Evolutionary conservation across 2,329 filamentous ascomycete genomes (phyloP).

Genomic region (Aspergillus sp.): DNA sequence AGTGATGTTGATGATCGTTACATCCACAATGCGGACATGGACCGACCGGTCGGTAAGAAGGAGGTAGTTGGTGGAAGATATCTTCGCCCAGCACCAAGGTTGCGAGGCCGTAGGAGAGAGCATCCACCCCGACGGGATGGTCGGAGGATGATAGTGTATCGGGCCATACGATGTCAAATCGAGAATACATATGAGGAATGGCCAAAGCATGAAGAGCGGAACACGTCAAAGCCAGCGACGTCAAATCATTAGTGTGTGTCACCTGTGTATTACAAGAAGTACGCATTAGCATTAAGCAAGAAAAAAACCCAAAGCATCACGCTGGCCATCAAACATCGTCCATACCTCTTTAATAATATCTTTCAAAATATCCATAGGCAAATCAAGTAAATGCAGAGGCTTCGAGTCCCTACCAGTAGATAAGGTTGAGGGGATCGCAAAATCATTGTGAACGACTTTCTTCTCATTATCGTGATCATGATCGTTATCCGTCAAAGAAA

Average conservation of each 20-base stretch:
- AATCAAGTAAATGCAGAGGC: conserved; percentile 64
- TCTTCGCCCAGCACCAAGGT: conserved; percentile 72
- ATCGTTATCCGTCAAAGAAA: too few species aligned
- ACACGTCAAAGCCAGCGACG: conserved; percentile 70
- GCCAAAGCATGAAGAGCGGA: conserved; percentile 71
- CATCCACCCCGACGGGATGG: conserved; percentile 70
- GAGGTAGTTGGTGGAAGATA: conserved; percentile 51
- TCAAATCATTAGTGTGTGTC: conserved; percentile 76
- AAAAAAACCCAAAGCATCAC: too few species aligned
- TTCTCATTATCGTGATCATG: too few species aligned
- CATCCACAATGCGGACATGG: conserved; percentile 29
- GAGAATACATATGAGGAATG: conserved; percentile 74
- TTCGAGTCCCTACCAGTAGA: too few species aligned
- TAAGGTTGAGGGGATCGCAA: too few species aligned
- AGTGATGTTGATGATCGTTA: conserved; percentile 13
- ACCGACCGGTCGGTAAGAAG: conserved; percentile 16
- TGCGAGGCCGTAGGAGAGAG: conserved; percentile 74
- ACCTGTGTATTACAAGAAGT: conserved; percentile 46
- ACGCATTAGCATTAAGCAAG: neutral
- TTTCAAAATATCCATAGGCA: conserved; percentile 73
- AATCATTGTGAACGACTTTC: too few species aligned
- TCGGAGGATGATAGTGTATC: conserved; percentile 62
- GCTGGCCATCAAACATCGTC: too few species aligned
- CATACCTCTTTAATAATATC: conserved; percentile 72
- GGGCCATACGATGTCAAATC: conserved; percentile 86